These are phyloP conservation scores for Arctium lappa DNA, from an alignment of 129 eudicot species.

Conservation along the genomic window DNA sequence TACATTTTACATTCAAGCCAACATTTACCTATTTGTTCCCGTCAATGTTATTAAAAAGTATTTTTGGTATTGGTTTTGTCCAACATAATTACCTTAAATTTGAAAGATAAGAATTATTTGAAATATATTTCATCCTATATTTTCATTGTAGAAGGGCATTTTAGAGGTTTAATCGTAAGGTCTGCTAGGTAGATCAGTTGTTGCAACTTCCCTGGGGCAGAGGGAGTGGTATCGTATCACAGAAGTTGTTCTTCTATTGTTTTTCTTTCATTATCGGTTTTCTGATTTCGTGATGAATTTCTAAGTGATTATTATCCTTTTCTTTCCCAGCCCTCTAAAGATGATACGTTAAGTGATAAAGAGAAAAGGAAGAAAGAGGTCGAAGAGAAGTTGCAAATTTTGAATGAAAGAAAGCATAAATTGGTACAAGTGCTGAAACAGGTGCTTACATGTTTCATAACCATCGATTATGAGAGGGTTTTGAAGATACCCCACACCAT, in stretches of 20 bases:
- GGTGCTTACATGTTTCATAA: constrained; percentile 34
- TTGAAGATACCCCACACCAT: not conserved
- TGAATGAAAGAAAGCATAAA: constrained; percentile 79
- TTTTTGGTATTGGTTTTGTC: too few species aligned
- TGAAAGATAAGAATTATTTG: not conserved
- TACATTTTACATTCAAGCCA: not conserved
- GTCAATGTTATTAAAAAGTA: not conserved
- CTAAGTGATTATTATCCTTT: not conserved
- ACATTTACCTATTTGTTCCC: not conserved
- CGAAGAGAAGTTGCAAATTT: constrained; percentile 64
- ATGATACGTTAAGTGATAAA: constrained; percentile 39
- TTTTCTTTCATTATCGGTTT: not conserved
- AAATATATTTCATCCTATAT: not conserved
- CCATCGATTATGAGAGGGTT: not conserved
- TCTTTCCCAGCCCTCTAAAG: constrained; percentile 33
- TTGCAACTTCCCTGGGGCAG: too few species aligned
- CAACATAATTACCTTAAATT: not conserved
- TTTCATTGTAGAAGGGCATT: not conserved
- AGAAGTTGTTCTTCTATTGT: not conserved
- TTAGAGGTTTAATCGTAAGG: not conserved
- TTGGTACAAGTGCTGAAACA: constrained; percentile 87
- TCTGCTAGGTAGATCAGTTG: not conserved
- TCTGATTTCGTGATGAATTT: not conserved
- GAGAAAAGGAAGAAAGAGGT: constrained; percentile 70
- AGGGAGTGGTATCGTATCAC: not conserved